Base-by-base conservation (phyloP, 2,329 filamentous ascomycete species). In the Xylariaceae sp. region DNA sequence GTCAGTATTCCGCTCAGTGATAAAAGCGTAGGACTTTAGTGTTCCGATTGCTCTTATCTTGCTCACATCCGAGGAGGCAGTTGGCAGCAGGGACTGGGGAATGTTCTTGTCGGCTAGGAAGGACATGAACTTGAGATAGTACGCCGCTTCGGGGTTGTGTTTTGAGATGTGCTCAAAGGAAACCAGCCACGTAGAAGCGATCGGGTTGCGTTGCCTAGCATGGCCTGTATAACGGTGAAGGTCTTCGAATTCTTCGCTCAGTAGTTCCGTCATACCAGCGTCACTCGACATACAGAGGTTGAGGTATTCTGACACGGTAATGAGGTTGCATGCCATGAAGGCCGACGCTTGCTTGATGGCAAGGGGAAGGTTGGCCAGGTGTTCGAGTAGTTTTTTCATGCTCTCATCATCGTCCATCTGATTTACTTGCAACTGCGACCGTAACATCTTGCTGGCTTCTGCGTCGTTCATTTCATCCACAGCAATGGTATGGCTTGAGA, bases 261-360 rank as follows among this genome's bases (percentile, higher is more conserved):
- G 62, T 0, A 74, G 30, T 1, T 63, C 47, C 1, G 69, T 60
- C 17, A 68, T 18, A 3, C 51, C 57, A 2, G 60, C 18, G 11
- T 73, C 56, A 8, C 64, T 70, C 0, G 63, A 61, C 35, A 57
- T 45, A 30, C 62, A 73, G 17, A 66, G 57, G 0, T 60, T 11
- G 1, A 75, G 61, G 51, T 75, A 75, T 18, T 58, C 51, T 0
- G 57, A n/a, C 1, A 64, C 63, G 1, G 70, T 64, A 63, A 53
- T 34, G 30, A 10, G 13, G 5, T 49, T 54, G 1, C 9, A 30
- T 17, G 69, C 69, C 56, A 78, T 73, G 55, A 70, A 78, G 6
- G 70, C 68, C 1, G 70, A 68, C 15, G 74, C 74, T 53, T 75
- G 73, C 39, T 58, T 67, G 48, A 76, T 72, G 2, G 74, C 74